Evolutionary conservation across 2,329 filamentous ascomycete species (phyloP), one percentile per base, ranked within the genome.

Genomic region (Cadophora luteo-olivacea): DNA sequence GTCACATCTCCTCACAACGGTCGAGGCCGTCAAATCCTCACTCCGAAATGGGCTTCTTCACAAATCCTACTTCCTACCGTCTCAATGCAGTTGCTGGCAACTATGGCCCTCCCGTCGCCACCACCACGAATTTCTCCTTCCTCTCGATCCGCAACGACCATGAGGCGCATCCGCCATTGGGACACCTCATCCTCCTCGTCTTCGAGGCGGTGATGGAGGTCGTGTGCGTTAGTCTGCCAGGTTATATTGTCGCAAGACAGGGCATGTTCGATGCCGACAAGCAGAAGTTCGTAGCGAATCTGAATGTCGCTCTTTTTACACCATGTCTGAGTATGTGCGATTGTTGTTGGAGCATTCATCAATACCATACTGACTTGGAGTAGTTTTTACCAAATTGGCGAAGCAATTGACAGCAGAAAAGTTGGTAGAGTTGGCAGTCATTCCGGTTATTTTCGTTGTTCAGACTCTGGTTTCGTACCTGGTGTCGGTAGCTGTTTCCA

Each of bases 291-390:
- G 85, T 97, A 62, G 95, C 96, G 65, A 97, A 99, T 78, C 85
- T 99, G 74, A 99, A 99, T 80, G 94, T 97, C 68, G 92, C 92
- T 83, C 86, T 99, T 52, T 99, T 99, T 81, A 99, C 96, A 36
- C 96, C 96, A 72, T 98, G 96, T 80, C 89, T 99, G 72, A 97
- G 93, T 97, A 89, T 70, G 90, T 81, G 33, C 6, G 1, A 38
- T 9, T 24, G 33, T 29, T 12, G n/a, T 32, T 36, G 9, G 3
- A 51, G 38, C n/a, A 64, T 25, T 3, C 22, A 19, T 25, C 3
- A 14, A 54, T 25, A 8, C 0, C 3, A 24, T 25, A 62, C 75
- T 72, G 57, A 75, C 60, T 32, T 14, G 58, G 22, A 12, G 62
- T 73, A 96, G 94, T 99, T 80, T 99, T 98, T 81, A 97, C 93